Conservation (phyloP, 495 filamentous ascomycete genomes). For the Trichoderma parareesei region DNA sequence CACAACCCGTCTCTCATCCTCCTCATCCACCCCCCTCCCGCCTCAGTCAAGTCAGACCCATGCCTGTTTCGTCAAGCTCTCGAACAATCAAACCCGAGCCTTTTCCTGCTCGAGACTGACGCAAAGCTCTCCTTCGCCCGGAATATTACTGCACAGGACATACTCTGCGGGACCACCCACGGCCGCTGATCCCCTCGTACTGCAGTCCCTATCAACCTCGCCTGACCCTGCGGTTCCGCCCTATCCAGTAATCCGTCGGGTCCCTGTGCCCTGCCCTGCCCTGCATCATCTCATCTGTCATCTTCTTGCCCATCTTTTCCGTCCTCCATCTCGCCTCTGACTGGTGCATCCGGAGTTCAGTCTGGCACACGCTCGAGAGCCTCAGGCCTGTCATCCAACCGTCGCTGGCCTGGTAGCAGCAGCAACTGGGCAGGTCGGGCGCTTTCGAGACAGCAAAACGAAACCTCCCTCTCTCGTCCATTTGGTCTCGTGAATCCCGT, state of each 20-base stretch:
- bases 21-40: too few species aligned
- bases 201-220: not conserved
- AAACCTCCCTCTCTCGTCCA: not conserved
- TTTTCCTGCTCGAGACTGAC: not conserved
- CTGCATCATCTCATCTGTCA: not conserved
- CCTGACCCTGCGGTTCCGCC: not conserved
- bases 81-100: not conserved
- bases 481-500: not conserved
- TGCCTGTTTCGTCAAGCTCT: not conserved
- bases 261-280: not conserved
- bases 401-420: not conserved
- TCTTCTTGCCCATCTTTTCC: not conserved
- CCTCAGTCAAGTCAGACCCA: too few species aligned
- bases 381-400: not conserved
- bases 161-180: not conserved
- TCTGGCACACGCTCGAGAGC: too few species aligned
- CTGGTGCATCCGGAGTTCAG: too few species aligned
- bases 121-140: not conserved
- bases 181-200: constrained; percentile 2
- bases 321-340: not conserved
- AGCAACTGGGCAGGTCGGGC: not conserved
- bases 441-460: not conserved
- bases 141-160: not conserved
- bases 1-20: too few species aligned
- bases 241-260: not conserved